Conservation (phyloP, 2,329 filamentous ascomycete genomes). For the Penicillium sp. region DNA sequence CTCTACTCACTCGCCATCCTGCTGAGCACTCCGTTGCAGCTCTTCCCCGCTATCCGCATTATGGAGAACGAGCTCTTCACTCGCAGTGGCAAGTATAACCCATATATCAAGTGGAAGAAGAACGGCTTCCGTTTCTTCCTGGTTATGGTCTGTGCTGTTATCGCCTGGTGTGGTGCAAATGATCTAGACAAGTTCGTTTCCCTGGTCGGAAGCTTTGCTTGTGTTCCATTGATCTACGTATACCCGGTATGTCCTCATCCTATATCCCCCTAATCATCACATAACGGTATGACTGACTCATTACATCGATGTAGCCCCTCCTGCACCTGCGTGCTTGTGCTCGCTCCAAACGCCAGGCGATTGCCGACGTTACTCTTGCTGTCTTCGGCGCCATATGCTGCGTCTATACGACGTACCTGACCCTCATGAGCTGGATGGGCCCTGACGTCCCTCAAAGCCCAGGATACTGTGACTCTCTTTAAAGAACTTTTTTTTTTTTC, state of each 20-base stretch:
- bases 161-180: constrained; percentile 90
- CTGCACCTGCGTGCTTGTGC: constrained; percentile 84
- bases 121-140: constrained; percentile 94
- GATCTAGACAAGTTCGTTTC: constrained; percentile 97
- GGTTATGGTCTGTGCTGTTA: constrained; percentile 77
- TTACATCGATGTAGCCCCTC: constrained; percentile 63
- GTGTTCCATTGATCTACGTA: constrained; percentile 93
- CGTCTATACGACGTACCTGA: constrained; percentile 86
- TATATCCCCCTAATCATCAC: background rate
- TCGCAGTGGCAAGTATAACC: constrained; percentile 93
- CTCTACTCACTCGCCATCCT: constrained; percentile 98
- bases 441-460: constrained; percentile 55
- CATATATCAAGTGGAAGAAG: constrained; percentile 99
- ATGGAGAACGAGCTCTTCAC: constrained; percentile 93
- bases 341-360: constrained; percentile 63
- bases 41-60: constrained; percentile 97
- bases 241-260: constrained; percentile 73
- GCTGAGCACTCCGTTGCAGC: constrained; percentile 89
- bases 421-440: constrained; percentile 79
- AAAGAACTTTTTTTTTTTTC: constrained; percentile 2
- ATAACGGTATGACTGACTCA: background rate
- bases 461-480: constrained; percentile 61
- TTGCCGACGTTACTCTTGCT: constrained; percentile 72
- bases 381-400: constrained; percentile 84
- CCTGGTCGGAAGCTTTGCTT: constrained; percentile 94